phyloP scores from a whole-genome alignment of 169 alveolate species.

The Besnoitia besnoiti region DNA sequence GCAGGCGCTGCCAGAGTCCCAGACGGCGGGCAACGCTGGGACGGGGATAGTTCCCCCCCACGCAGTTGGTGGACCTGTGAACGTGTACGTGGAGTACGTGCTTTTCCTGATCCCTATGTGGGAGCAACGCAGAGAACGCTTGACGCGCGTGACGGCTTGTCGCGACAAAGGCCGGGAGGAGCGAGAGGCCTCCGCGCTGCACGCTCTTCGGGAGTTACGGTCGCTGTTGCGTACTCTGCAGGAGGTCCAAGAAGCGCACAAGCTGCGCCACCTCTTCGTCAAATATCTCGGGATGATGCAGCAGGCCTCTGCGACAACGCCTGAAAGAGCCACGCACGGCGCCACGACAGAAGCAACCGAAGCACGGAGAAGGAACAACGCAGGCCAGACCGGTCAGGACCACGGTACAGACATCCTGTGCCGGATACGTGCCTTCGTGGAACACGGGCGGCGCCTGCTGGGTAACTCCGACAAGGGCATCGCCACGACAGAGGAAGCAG shows the following conservation, averaged over 20 bases:
- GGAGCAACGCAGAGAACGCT: neutral
- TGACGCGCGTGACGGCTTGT: neutral
- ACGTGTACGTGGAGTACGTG: neutral
- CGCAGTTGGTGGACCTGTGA: neutral
- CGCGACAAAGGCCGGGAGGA: neutral
- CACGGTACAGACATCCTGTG: too few relatives aligned
- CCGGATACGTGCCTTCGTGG: neutral
- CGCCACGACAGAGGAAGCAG: too few relatives aligned
- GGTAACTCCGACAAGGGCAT: neutral
- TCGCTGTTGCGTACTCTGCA: neutral
- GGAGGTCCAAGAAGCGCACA: neutral
- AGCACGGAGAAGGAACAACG: neutral
- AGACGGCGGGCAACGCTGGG: neutral
- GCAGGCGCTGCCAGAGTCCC: neutral
- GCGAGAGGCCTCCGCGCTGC: neutral
- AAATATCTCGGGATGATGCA: neutral
- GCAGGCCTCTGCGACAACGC: neutral
- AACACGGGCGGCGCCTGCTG: neutral
- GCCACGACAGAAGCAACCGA: neutral
- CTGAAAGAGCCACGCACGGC: neutral
- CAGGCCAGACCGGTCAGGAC: too few relatives aligned
- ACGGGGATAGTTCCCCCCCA: too few relatives aligned
- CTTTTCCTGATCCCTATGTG: neutral
- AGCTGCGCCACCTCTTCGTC: neutral
- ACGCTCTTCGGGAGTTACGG: neutral